Percentiles rank a stretch among this genome's conserved stretches.
These are phyloP conservation scores for Talaromyces sp. DNA, from an alignment of 2,329 filamentous ascomycete genomes.

Conservation along the genomic window DNA sequence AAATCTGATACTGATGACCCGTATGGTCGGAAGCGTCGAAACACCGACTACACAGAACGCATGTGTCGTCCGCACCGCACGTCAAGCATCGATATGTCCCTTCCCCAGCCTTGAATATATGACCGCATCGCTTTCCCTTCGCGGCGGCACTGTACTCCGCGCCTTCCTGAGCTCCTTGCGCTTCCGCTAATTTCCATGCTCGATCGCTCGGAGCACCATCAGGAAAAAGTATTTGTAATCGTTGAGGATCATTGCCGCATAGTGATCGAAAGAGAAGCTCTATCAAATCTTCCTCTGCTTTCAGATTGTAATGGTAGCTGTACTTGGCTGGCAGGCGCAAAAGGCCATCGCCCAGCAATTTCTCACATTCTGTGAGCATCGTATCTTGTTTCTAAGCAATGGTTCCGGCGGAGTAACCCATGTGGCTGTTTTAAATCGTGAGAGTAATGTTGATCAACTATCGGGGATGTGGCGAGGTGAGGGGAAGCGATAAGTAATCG, in stretches of 20 bases:
- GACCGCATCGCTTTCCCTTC: constrained; percentile 88
- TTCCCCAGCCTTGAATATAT: constrained; percentile 94
- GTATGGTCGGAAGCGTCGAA: constrained; percentile 95
- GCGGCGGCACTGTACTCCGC: constrained; percentile 93
- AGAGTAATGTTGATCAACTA: neutral
- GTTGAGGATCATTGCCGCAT: constrained; percentile 68
- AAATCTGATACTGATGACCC: constrained; percentile 86
- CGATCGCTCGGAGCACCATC: constrained; percentile 59
- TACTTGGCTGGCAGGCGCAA: constrained; percentile 71
- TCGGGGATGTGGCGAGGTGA: constrained; percentile 1
- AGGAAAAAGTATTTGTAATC: constrained; percentile 79
- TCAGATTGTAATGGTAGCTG: constrained; percentile 70
- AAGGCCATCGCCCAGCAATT: constrained; percentile 78
- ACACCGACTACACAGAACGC: constrained; percentile 88
- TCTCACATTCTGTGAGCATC: constrained; percentile 60
- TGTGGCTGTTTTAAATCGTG: constrained; percentile 19
- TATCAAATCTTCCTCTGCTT: constrained; percentile 69
- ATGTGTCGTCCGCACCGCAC: constrained; percentile 91
- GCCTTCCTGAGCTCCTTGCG: constrained; percentile 88
- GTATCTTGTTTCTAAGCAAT: constrained; percentile 25
- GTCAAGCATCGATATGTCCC: constrained; percentile 93
- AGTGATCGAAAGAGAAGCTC: constrained; percentile 83
- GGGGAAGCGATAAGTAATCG: constrained; percentile 7
- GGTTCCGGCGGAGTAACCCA: constrained; percentile 21
- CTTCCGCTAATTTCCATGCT: constrained; percentile 73